Conservation (phyloP, 169 alveolate genomes). For the Plasmodium cynomolgi region DNA sequence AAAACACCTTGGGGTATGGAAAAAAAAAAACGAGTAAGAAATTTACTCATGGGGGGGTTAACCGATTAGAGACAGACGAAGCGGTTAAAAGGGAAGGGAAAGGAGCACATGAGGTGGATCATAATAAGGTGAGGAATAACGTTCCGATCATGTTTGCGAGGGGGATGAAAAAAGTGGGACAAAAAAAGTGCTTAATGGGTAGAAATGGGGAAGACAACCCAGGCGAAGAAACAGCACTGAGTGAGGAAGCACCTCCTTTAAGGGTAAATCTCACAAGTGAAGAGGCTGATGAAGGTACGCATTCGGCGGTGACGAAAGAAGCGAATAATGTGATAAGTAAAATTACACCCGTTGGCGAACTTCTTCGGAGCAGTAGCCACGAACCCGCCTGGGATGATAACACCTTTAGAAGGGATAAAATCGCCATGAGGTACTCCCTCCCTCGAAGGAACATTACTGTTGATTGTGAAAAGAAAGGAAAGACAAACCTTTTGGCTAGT, state of each 20-base stretch:
- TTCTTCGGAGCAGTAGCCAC: not conserved
- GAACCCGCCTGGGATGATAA: not conserved
- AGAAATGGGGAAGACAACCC: not conserved
- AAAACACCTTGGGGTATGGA: slow-evolving; percentile 12
- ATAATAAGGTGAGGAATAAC: not conserved
- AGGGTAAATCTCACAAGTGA: not conserved
- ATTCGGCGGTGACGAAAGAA: not conserved
- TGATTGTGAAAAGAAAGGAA: not conserved
- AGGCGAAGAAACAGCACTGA: not conserved
- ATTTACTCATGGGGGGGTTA: not conserved
- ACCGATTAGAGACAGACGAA: not conserved
- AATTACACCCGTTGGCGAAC: not conserved
- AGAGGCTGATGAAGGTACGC: not conserved
- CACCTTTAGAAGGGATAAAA: not conserved
- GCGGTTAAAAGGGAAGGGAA: not conserved
- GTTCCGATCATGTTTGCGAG: not conserved
- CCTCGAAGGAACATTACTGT: not conserved
- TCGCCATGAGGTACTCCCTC: not conserved
- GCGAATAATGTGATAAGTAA: not conserved
- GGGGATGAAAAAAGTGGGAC: not conserved
- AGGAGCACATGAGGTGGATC: not conserved
- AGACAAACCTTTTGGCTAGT: not conserved
- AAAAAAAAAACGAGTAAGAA: slow-evolving; percentile 3
- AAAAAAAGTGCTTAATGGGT: not conserved
- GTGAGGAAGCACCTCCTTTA: not conserved